Evolutionary conservation across 805 yeast species (phyloP), one percentile per base, ranked within the genome.

Genomic region (Metschnikowia cubensis): DNA sequence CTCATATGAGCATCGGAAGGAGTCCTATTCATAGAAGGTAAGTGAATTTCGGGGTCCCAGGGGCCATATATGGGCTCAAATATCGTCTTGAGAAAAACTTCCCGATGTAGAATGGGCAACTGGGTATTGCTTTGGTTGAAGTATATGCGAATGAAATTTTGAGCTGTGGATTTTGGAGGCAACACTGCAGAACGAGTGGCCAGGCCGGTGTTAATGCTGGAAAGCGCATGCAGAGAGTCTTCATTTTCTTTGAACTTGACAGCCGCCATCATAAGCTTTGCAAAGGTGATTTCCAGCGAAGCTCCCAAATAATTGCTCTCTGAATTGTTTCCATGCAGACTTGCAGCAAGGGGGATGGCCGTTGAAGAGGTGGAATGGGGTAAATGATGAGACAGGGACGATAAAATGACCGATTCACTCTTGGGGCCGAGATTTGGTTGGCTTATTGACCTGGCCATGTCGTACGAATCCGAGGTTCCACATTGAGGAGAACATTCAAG

Each of bases 41-140:
- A 69, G 5, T 83, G 70, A 1, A 81, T 68, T 31, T 70, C 69
- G 13, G 84, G 79, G 45, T 63, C 64, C 51, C 87, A 69, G 3
- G 75, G 67, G 0, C 97, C 97, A 63, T 90, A 90, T 1, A 90
- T 75, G 0, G 96, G 97, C 57, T 81, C 80, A 62, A 87, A 90
- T 60, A 82, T 83, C 25, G 73, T 70, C 42, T 71, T 70, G 39
- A 91, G 65, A 59, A 89, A 90, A 56, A 78, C 80, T 59, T 89
- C 96, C 31, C 96, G 76, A 63, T 91, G 96, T 43, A 90, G 67
- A 3, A 91, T 75, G 0, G 97, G 97, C 25, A 88, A 65, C 64
- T 89, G 96, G 2, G 95, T 74, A 62, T 91, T 90, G 14, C 91
- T 80, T 59, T 86, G 90, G 18, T 86, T 81, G 61, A 91, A 91